phyloP scores from a whole-genome alignment of 148 eudicot genomes.

The Oxyria digyna region DNA sequence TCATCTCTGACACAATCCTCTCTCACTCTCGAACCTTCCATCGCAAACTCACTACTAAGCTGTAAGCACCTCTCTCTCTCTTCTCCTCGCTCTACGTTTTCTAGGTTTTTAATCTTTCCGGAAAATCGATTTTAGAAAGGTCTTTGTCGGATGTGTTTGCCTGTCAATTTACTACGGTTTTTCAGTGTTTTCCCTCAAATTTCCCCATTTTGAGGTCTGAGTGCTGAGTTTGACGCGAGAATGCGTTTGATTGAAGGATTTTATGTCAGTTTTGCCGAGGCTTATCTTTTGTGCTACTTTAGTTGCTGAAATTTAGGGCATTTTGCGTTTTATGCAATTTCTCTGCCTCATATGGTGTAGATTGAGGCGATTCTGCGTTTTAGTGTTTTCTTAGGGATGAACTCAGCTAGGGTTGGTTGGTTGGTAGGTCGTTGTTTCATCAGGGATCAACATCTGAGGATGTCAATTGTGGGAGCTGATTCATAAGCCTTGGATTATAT shows the following conservation, averaged over 20 bases:
- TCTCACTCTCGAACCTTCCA: constrained; percentile 6
- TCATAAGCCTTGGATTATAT: background rate
- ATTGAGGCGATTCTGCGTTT: background rate
- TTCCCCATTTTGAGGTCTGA: background rate
- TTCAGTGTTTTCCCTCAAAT: background rate
- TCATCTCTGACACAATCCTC: background rate
- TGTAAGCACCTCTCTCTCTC: background rate
- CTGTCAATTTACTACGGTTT: background rate
- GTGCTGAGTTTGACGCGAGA: background rate
- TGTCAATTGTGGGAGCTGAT: background rate
- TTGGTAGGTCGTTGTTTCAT: constrained; percentile 1
- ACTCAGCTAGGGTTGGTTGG: background rate
- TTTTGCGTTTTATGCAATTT: background rate
- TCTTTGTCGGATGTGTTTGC: background rate
- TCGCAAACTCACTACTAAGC: background rate
- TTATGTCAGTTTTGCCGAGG: background rate
- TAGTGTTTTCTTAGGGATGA: background rate
- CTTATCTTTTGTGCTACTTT: background rate
- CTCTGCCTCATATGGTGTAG: background rate
- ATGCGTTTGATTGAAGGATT: background rate
- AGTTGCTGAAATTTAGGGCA: constrained; percentile 5
- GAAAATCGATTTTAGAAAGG: background rate
- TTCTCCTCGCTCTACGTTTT: background rate
- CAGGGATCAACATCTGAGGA: background rate
- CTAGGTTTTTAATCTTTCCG: background rate